Percentiles rank a stretch among this genome's conserved stretches.
These are phyloP conservation scores for Isoetes taiwanensis DNA, from an alignment of 75 land plant species.

Conservation along the genomic window DNA sequence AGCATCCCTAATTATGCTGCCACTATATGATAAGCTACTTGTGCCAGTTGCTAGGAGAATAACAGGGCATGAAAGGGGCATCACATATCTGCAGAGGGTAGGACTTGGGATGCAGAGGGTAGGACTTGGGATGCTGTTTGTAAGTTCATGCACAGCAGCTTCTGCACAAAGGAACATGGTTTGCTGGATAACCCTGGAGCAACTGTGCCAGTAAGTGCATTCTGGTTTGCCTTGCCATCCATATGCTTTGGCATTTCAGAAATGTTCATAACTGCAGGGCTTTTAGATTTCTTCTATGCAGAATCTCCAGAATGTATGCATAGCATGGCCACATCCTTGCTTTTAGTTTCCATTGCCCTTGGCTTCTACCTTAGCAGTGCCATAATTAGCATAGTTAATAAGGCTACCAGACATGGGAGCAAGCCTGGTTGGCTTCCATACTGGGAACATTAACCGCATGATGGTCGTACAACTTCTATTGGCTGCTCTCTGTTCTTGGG, in stretches of 20 bases:
- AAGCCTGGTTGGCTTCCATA: conserved; percentile 39
- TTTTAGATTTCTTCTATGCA: conserved; percentile 66
- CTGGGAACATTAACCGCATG: too few relatives aligned
- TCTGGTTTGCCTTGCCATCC: conserved; percentile 52
- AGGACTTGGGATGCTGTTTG: conserved; percentile 39
- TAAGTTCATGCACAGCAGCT: too few relatives aligned
- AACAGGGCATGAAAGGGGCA: conserved; percentile 34
- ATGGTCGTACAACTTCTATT: too few relatives aligned
- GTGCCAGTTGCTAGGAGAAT: conserved; percentile 29
- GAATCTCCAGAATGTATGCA: conserved; percentile 61
- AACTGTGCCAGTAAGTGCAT: conserved; percentile 33
- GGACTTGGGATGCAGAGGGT: conserved; percentile 34
- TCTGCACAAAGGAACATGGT: conserved; percentile 7
- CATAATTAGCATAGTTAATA: conserved; percentile 38
- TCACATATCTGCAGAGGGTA: conserved; percentile 47
- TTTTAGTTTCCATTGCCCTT: conserved; percentile 39
- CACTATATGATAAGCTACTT: conserved; percentile 37
- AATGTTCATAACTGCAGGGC: conserved; percentile 53
- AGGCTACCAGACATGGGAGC: conserved; percentile 17
- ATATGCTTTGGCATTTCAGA: conserved; percentile 44
- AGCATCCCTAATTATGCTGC: too few relatives aligned
- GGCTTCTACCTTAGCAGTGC: conserved; percentile 60
- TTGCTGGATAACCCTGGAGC: not conserved
- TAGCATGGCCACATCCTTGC: conserved; percentile 57
- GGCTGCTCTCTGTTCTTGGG: too few relatives aligned